These are phyloP conservation scores for Venturia carpophila DNA, from an alignment of 2,329 filamentous ascomycete species.

Conservation along the genomic window DNA sequence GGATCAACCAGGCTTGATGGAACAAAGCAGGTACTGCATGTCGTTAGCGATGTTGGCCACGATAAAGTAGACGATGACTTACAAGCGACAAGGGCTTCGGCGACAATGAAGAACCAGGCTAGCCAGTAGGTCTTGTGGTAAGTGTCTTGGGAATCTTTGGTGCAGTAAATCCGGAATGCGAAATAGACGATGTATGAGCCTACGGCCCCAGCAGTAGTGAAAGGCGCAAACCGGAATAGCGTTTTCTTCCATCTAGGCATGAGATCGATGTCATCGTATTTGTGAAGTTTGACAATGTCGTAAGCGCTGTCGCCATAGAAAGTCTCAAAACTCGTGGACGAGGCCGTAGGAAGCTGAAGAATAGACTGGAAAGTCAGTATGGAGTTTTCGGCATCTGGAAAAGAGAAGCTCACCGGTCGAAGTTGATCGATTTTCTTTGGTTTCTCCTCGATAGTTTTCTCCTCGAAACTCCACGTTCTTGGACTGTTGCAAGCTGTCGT, in stretches of 20 bases:
- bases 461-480: slow-evolving; percentile 8
- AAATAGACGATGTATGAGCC: slow-evolving; percentile 40
- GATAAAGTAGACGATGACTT: not conserved
- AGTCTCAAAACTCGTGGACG: slow-evolving; percentile 35
- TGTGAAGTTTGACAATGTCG: slow-evolving; percentile 18
- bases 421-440: not conserved
- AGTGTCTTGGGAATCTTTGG: slow-evolving; percentile 42
- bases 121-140: slow-evolving; percentile 37
- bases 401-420: not conserved
- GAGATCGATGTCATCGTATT: slow-evolving; percentile 33
- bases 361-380: not conserved
- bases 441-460: slow-evolving; percentile 15
- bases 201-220: slow-evolving; percentile 30
- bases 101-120: slow-evolving; percentile 51
- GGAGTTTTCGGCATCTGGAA: not conserved
- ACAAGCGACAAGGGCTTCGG: slow-evolving; percentile 44
- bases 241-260: slow-evolving; percentile 33
- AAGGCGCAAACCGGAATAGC: slow-evolving; percentile 29
- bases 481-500: slow-evolving; percentile 5
- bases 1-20: slow-evolving; percentile 17
- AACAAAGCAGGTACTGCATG: slow-evolving; percentile 17
- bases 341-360: not conserved
- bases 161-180: slow-evolving; percentile 44
- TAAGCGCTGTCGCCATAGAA: slow-evolving; percentile 29
- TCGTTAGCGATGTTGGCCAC: not conserved